phyloP scores from a whole-genome alignment of 345 rosid species.

The Moricandia moricandioides region DNA sequence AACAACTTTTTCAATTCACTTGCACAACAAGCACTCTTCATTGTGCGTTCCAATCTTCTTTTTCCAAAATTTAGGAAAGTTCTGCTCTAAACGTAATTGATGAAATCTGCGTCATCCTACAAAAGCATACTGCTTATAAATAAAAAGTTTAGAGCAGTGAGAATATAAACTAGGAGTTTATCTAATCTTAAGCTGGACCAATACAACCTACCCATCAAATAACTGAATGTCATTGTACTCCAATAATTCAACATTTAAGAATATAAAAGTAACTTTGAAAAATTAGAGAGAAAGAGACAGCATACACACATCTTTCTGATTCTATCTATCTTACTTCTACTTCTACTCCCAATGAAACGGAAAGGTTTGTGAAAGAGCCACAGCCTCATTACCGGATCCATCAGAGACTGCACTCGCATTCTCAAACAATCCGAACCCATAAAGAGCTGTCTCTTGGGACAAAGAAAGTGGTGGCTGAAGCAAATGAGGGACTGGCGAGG shows the following conservation, averaged over 20 bases:
- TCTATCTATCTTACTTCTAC: slow-evolving; percentile 21
- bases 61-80: background rate
- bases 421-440: slow-evolving; percentile 45
- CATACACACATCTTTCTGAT: slow-evolving; percentile 8
- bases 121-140: background rate
- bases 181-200: background rate
- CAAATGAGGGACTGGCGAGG: slow-evolving; percentile 32
- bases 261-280: background rate
- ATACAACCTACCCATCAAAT: slow-evolving; percentile 7
- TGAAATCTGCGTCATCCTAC: background rate
- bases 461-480: slow-evolving; percentile 35
- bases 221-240: background rate
- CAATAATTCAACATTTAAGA: slow-evolving; percentile 12
- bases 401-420: slow-evolving; percentile 36
- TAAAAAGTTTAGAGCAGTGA: background rate
- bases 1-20: no score
- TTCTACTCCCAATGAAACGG: slow-evolving; percentile 66
- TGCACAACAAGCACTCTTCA: no score
- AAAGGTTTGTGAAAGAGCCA: slow-evolving; percentile 43
- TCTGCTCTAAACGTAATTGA: background rate
- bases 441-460: slow-evolving; percentile 36
- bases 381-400: slow-evolving; percentile 42
- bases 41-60: no score
- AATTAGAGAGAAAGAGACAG: background rate
- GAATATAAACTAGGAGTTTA: no score